These are phyloP conservation scores for Mitragyna speciosa DNA, from an alignment of 257 asterid species.

Conservation along the genomic window DNA sequence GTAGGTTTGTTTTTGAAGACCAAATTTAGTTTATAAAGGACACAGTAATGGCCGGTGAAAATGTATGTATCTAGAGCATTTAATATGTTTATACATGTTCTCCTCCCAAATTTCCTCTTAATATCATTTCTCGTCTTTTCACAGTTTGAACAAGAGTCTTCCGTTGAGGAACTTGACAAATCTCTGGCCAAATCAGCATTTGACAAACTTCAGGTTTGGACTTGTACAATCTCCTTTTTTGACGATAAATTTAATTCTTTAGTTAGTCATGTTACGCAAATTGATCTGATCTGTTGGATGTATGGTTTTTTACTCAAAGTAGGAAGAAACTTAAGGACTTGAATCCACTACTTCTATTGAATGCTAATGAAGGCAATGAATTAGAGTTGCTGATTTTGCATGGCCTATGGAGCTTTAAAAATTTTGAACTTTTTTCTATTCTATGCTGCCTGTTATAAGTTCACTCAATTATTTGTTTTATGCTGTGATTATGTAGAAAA, in stretches of 20 bases:
- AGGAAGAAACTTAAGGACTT: neutral
- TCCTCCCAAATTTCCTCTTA: constrained; percentile 1
- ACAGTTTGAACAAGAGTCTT: constrained; percentile 63
- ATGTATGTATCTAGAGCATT: constrained; percentile 43
- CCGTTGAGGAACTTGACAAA: constrained; percentile 45
- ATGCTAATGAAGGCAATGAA: neutral
- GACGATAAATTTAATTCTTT: neutral
- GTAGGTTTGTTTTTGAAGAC: constrained; percentile 90
- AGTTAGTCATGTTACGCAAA: neutral
- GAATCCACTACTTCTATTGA: neutral
- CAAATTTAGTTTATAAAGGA: constrained; percentile 93
- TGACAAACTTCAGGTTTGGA: constrained; percentile 77
- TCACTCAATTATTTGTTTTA: neutral
- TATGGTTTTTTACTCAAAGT: neutral
- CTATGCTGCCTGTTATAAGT: neutral
- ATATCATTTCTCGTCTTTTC: constrained; percentile 21
- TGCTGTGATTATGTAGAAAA: neutral
- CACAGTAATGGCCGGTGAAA: constrained; percentile 75
- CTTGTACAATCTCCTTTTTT: constrained; percentile 1
- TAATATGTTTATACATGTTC: neutral
- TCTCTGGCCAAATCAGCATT: constrained; percentile 73
- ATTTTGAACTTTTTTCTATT: neutral
- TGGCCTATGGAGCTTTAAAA: neutral
- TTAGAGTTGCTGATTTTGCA: neutral
- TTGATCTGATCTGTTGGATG: neutral